Conservation (phyloP, 768 basidiomycete genomes). For the Tylopilus subfusipes region DNA sequence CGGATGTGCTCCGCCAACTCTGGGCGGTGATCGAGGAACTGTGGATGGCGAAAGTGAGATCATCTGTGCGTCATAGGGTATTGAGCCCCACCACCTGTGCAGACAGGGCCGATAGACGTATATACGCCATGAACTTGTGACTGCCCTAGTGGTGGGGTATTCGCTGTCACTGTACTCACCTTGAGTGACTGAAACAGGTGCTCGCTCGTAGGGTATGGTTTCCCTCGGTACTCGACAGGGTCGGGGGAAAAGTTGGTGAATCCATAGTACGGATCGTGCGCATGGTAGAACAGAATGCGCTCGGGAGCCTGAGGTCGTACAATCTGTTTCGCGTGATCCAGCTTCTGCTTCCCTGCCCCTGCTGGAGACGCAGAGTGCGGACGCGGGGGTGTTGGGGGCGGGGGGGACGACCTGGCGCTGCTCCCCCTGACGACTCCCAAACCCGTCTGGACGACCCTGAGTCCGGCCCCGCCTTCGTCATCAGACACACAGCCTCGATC, state of each 20-base stretch:
- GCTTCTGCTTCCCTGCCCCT: constrained; percentile 10
- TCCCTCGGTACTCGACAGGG: constrained; percentile 37
- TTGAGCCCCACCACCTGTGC: constrained; percentile 7
- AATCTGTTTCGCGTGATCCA: not conserved
- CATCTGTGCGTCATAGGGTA: constrained; percentile 11
- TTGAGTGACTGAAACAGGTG: constrained; percentile 48
- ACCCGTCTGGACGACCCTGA: constrained; percentile 29
- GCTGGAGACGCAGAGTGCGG: constrained; percentile 23
- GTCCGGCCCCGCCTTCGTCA: constrained; percentile 19
- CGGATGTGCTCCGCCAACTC: constrained; percentile 35
- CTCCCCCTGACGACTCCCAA: constrained; percentile 21
- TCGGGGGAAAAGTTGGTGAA: constrained; percentile 46
- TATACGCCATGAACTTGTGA: not conserved
- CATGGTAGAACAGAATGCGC: constrained; percentile 33
- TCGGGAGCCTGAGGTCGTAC: constrained; percentile 13
- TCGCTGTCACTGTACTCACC: constrained; percentile 21
- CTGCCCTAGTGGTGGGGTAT: not conserved
- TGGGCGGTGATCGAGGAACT: constrained; percentile 35
- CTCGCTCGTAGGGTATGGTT: constrained; percentile 43
- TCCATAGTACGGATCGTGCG: constrained; percentile 34
- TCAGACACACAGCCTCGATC: constrained; percentile 31
- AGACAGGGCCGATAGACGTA: not conserved
- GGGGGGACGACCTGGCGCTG: constrained; percentile 7
- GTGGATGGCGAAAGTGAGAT: constrained; percentile 14
- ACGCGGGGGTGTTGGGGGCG: constrained; percentile 17